A percentile compares a stretch with the other conserved stretches of the same genome.
Evolutionary conservation across 345 rosid species (phyloP).

Genomic region (Arabidopsis arenosa): DNA sequence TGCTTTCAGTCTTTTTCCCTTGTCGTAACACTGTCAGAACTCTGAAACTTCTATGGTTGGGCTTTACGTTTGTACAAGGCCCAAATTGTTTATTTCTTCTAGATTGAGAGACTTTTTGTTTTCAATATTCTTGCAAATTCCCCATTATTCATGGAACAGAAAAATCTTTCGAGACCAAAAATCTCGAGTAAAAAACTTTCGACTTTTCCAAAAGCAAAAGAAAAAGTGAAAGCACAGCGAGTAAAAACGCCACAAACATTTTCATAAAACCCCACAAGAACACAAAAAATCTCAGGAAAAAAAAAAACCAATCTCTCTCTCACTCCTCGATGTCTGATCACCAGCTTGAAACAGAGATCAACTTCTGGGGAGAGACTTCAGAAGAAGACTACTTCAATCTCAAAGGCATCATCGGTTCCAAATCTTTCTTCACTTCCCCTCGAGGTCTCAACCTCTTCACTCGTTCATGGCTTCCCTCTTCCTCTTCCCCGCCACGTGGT

Average conservation of each 20-base stretch:
- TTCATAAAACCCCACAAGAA: constrained; percentile 10
- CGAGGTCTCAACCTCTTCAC: constrained; percentile 78
- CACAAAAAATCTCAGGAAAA: background rate
- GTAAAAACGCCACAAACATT: constrained; percentile 2
- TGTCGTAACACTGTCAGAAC: background rate
- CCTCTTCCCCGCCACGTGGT: constrained; percentile 58
- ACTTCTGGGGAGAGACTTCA: constrained; percentile 72
- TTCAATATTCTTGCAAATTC: background rate
- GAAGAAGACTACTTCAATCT: constrained; percentile 64
- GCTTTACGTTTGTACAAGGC: background rate
- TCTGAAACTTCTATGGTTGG: background rate
- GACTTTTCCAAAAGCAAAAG: constrained; percentile 31
- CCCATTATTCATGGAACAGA: background rate
- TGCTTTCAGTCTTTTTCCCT: background rate
- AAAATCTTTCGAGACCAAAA: background rate
- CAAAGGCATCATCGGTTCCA: constrained; percentile 61
- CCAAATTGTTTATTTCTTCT: background rate
- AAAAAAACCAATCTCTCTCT: background rate
- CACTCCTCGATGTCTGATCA: constrained; percentile 39
- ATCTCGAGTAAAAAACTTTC: background rate
- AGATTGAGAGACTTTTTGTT: background rate
- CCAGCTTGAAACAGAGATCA: constrained; percentile 29
- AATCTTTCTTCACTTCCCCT: constrained; percentile 74
- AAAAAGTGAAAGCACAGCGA: background rate
- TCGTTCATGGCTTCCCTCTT: constrained; percentile 72